Percentiles rank a stretch among this genome's conserved stretches.
phyloP scores from a whole-genome alignment of 306 rosid genomes.

The Glycyrrhiza uralensis region DNA sequence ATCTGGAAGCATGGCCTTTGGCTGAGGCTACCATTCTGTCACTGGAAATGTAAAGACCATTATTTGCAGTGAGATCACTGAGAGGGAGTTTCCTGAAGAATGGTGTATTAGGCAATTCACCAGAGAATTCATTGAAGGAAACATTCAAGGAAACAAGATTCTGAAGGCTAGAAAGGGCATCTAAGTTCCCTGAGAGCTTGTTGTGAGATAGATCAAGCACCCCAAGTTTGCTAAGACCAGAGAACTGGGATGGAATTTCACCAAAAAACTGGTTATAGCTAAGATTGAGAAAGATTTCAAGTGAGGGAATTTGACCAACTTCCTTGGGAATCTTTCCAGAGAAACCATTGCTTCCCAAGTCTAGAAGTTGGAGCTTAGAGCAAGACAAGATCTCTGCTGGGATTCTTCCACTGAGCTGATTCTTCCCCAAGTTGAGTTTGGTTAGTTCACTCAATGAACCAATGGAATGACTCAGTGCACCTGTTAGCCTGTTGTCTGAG shows the following conservation, averaged over 20 bases:
- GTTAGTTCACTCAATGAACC: conserved; percentile 59
- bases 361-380: conserved; percentile 57
- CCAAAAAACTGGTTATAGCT: conserved; percentile 72
- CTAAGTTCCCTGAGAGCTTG: conserved; percentile 62
- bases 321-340: conserved; percentile 66
- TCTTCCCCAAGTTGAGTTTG: conserved; percentile 58
- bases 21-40: conserved; percentile 31
- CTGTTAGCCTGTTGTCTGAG: conserved; percentile 58
- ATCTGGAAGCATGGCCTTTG: conserved; percentile 18
- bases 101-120: conserved; percentile 64
- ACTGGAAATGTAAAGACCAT: conserved; percentile 50
- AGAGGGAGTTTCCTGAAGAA: conserved; percentile 72
- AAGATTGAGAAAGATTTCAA: conserved; percentile 70
- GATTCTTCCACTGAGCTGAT: conserved; percentile 55
- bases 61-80: conserved; percentile 56
- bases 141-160: conserved; percentile 74
- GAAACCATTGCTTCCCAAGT: conserved; percentile 65
- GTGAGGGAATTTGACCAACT: conserved; percentile 59
- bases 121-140: conserved; percentile 76
- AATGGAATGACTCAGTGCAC: conserved; percentile 45
- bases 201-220: conserved; percentile 81
- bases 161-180: conserved; percentile 47
- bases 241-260: conserved; percentile 59
- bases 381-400: conserved; percentile 63
- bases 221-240: conserved; percentile 63